A percentile compares a stretch with the other conserved stretches of the same genome.
Evolutionary conservation across 2,329 filamentous ascomycete genomes (phyloP).

Genomic region (Penicillium sp.): DNA sequence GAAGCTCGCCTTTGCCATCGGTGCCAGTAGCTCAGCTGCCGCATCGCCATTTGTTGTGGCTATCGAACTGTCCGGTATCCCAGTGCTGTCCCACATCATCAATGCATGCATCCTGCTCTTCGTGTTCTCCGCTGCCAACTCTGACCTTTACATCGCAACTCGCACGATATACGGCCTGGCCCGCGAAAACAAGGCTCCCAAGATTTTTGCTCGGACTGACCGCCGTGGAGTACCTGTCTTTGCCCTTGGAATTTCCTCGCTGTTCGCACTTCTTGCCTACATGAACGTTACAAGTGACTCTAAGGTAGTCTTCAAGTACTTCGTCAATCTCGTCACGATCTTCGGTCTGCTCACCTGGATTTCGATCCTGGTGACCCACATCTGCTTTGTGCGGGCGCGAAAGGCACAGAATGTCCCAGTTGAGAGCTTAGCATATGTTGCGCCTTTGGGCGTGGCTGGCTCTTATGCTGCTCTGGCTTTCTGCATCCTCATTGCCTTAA

Average conservation of each 20-base stretch:
- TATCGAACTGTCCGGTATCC: conserved; percentile 63
- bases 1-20: conserved; percentile 54
- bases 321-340: conserved; percentile 67
- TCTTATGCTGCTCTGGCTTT: conserved; percentile 67
- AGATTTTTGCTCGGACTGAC: conserved; percentile 70
- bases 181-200: conserved; percentile 68
- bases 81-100: conserved; percentile 63
- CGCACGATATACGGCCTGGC: conserved; percentile 73
- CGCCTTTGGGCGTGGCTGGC: conserved; percentile 70
- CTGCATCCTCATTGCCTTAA: conserved; percentile 71
- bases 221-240: conserved; percentile 68
- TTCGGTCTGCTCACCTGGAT: conserved; percentile 68
- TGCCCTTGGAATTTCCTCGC: conserved; percentile 60
- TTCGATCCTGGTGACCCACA: conserved; percentile 66
- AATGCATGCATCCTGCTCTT: conserved; percentile 74
- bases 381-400: conserved; percentile 64
- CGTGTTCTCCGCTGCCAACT: conserved; percentile 75
- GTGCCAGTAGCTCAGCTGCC: conserved; percentile 52
- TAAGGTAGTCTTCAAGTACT: conserved; percentile 61
- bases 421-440: conserved; percentile 60
- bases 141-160: conserved; percentile 73
- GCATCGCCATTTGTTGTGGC: conserved; percentile 76
- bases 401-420: conserved; percentile 60
- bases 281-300: conserved; percentile 63
- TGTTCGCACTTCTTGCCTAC: conserved; percentile 67